Evolutionary conservation across 2,329 filamentous ascomycete genomes (phyloP).

Genomic region (Beauveria rudraprayagi): DNA sequence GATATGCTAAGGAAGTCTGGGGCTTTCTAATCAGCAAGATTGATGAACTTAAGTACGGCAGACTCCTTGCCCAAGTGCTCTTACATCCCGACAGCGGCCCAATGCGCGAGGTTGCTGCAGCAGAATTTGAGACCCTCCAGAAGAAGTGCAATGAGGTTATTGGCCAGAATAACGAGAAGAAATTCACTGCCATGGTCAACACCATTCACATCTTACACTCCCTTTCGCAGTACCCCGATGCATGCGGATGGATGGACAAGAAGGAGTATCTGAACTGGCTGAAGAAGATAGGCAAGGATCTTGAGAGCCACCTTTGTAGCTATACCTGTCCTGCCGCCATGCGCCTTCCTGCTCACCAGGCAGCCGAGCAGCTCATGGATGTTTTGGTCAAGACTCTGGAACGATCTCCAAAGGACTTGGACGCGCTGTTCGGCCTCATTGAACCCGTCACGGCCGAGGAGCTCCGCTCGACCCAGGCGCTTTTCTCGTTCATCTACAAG

Average conservation of each 20-base stretch:
- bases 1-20: slow-evolving; percentile 86
- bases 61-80: slow-evolving; percentile 84
- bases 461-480: slow-evolving; percentile 64
- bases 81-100: slow-evolving; percentile 64
- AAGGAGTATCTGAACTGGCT: slow-evolving; percentile 54
- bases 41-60: slow-evolving; percentile 78
- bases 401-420: slow-evolving; percentile 65
- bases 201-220: slow-evolving; percentile 79
- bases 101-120: slow-evolving; percentile 65
- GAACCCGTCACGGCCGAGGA: slow-evolving; percentile 78
- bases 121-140: slow-evolving; percentile 65
- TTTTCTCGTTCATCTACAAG: slow-evolving; percentile 78
- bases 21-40: slow-evolving; percentile 68
- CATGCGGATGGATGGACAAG: slow-evolving; percentile 64
- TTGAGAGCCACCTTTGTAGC: slow-evolving; percentile 65
- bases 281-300: slow-evolving; percentile 62
- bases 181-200: slow-evolving; percentile 67
- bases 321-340: slow-evolving; percentile 64
- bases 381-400: slow-evolving; percentile 77
- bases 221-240: slow-evolving; percentile 58
- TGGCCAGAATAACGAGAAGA: slow-evolving; percentile 60
- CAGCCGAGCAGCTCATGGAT: slow-evolving; percentile 76
- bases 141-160: slow-evolving; percentile 56
- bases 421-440: slow-evolving; percentile 76
- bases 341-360: slow-evolving; percentile 80